phyloP scores from a whole-genome alignment of 331 rosid species.

The Acacia concinna region DNA sequence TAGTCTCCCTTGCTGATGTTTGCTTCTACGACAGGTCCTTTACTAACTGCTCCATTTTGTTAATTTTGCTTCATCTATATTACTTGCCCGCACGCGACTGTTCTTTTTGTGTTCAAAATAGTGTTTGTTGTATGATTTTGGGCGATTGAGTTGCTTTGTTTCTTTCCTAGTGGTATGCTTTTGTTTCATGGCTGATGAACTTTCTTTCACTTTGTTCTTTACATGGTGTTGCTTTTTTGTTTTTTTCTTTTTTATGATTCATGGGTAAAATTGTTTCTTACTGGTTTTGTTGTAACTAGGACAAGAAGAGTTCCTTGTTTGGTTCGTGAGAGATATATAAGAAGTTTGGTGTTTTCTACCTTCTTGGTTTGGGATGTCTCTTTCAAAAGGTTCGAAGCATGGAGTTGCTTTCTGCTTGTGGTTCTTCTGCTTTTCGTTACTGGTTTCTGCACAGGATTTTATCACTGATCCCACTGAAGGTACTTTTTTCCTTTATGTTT shows the following conservation, averaged over 20 bases:
- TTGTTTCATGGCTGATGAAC: neutral
- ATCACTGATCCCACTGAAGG: conserved; percentile 62
- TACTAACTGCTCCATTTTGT: neutral
- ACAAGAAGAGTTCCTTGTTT: conserved; percentile 1
- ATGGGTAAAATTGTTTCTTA: neutral
- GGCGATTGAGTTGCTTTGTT: conserved; percentile 24
- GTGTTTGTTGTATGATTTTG: neutral
- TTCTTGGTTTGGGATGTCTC: conserved; percentile 48
- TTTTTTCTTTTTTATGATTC: conserved; percentile 11
- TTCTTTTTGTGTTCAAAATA: neutral
- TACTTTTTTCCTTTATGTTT: neutral
- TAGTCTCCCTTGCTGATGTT: neutral
- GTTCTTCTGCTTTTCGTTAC: conserved; percentile 48
- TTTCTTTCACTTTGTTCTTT: conserved; percentile 13
- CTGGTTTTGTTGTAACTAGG: conserved; percentile 42
- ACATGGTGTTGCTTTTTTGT: neutral
- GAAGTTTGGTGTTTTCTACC: conserved; percentile 20
- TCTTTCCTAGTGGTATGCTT: conserved; percentile 6
- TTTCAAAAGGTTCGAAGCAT: conserved; percentile 41
- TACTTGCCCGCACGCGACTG: neutral
- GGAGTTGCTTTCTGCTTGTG: conserved; percentile 37
- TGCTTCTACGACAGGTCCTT: neutral
- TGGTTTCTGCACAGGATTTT: conserved; percentile 23
- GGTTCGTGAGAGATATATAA: conserved; percentile 31
- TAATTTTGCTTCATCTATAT: neutral